These are phyloP conservation scores for Sclerotinia borealis DNA, from an alignment of 2,329 filamentous ascomycete species.

Conservation along the genomic window DNA sequence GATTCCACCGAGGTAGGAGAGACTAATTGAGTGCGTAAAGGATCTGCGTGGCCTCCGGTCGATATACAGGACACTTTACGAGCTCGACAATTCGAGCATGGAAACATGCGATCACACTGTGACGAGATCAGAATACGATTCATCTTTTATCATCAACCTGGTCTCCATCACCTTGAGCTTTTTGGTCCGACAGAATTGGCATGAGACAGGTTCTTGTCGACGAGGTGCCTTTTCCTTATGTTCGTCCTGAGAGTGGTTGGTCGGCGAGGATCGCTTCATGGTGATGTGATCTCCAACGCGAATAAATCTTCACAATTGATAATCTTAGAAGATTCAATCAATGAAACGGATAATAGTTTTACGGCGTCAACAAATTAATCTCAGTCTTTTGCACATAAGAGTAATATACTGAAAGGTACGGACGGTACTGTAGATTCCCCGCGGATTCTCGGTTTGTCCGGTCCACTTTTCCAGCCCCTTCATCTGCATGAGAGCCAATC, in stretches of 20 bases:
- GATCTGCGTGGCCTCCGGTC: background rate
- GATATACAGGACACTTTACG: slow-evolving; percentile 12
- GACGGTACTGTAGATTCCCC: background rate
- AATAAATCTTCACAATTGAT: background rate
- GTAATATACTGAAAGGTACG: background rate
- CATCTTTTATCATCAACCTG: background rate
- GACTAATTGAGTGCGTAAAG: background rate
- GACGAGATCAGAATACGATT: background rate
- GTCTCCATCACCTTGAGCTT: slow-evolving; percentile 14
- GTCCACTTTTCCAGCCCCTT: background rate
- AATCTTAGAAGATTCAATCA: fast-evolving
- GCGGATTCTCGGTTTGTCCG: background rate
- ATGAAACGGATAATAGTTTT: background rate
- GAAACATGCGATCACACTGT: slow-evolving; percentile 24
- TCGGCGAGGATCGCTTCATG: slow-evolving; percentile 4
- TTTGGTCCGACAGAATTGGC: slow-evolving; percentile 24
- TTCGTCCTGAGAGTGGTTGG: background rate
- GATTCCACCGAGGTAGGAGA: background rate
- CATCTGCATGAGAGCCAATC: background rate
- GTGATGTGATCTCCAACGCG: background rate
- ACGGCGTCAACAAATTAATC: too few relatives aligned
- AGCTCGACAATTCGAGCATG: slow-evolving; percentile 27
- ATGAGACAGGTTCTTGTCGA: slow-evolving; percentile 26
- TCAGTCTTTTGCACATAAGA: background rate
- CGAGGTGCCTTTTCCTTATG: slow-evolving; percentile 11